phyloP scores from a whole-genome alignment of 2,329 filamentous ascomycete genomes.

The Phoma herbarum region DNA sequence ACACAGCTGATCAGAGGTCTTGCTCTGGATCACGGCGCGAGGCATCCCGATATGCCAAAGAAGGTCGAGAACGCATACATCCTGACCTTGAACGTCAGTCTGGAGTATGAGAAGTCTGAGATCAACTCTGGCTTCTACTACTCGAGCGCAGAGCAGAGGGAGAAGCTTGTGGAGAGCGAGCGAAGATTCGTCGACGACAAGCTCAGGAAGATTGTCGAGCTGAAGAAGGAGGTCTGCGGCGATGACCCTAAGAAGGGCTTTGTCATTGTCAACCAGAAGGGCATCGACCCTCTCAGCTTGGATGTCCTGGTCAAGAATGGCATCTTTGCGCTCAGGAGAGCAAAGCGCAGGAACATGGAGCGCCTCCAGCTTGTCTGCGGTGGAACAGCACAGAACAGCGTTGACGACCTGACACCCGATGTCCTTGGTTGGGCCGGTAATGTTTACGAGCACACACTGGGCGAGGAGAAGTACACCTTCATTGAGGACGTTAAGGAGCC shows the following conservation, averaged over 20 bases:
- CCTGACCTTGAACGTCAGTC: slow-evolving; percentile 91
- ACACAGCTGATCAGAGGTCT: slow-evolving; percentile 95
- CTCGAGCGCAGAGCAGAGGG: slow-evolving; percentile 93
- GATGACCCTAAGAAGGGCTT: slow-evolving; percentile 94
- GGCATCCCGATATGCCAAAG: slow-evolving; percentile 99
- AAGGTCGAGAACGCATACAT: slow-evolving; percentile 94
- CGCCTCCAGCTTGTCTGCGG: slow-evolving; percentile 94
- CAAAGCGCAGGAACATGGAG: slow-evolving; percentile 99
- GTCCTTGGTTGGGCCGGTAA: slow-evolving; percentile 94
- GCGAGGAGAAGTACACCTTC: slow-evolving; percentile 99
- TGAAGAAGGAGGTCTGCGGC: slow-evolving; percentile 98
- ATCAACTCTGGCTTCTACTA: slow-evolving; percentile 99
- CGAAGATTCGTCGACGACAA: slow-evolving; percentile 95
- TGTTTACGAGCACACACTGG: slow-evolving; percentile 96
- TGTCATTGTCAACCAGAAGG: slow-evolving; percentile 99
- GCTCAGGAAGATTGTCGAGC: slow-evolving; percentile 93
- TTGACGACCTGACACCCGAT: slow-evolving; percentile 88
- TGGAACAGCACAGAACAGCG: slow-evolving; percentile 91
- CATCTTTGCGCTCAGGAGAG: slow-evolving; percentile 90
- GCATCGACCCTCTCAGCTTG: slow-evolving; percentile 94
- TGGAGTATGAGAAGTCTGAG: slow-evolving; percentile 99
- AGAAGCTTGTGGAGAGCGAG: slow-evolving; percentile 98
- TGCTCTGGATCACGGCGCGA: slow-evolving; percentile 91
- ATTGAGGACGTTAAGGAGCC: slow-evolving; percentile 98
- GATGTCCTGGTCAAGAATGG: slow-evolving; percentile 98